phyloP scores from a whole-genome alignment of 1,139 yeast genomes.

The Scheffersomyces segobiensis region DNA sequence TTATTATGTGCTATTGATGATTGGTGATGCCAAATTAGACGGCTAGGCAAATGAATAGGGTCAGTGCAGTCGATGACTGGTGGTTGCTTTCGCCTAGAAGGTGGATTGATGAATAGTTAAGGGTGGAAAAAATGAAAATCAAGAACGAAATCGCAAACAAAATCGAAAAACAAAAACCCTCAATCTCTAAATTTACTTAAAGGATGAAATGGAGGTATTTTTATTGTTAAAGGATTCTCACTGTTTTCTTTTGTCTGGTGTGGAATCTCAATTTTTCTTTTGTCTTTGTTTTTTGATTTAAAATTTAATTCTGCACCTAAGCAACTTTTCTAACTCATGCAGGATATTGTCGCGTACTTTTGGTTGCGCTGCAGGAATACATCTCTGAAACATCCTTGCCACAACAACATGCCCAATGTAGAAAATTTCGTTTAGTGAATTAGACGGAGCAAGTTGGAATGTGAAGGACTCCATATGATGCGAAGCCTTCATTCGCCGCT shows the following conservation, averaged over 20 bases:
- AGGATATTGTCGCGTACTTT: not conserved
- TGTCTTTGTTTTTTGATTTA: not conserved
- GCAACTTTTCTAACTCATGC: not conserved
- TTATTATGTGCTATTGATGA: not conserved
- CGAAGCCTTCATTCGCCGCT: not conserved
- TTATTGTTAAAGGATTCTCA: not conserved
- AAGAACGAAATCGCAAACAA: not conserved
- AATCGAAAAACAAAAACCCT: not conserved
- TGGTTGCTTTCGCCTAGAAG: not conserved
- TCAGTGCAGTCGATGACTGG: not conserved
- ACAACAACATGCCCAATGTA: not conserved
- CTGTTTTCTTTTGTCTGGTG: not conserved
- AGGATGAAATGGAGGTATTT: not conserved
- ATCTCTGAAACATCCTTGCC: not conserved
- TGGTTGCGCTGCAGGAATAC: not conserved
- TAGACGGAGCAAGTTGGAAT: not conserved
- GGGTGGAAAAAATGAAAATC: not conserved
- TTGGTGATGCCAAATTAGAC: not conserved
- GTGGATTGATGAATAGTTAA: not conserved
- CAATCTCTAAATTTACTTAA: not conserved
- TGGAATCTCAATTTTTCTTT: not conserved
- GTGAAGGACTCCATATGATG: not conserved
- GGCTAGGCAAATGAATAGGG: not conserved
- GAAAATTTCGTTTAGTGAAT: not conserved
- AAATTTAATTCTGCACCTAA: not conserved